phyloP scores from a whole-genome alignment of 805 yeast genomes.

The Pachysolen tannophilus region DNA sequence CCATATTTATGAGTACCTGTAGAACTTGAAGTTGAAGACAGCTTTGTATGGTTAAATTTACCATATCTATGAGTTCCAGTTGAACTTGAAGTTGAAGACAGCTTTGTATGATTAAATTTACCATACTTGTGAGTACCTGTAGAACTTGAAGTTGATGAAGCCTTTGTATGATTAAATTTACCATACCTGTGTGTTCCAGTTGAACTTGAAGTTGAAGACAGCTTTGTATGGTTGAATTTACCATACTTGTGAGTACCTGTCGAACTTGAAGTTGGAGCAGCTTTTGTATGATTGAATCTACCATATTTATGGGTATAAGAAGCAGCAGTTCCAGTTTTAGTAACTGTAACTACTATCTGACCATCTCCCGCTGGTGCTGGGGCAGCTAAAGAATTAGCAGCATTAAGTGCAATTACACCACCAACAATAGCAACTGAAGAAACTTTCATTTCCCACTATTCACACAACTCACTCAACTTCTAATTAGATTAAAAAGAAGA shows the following conservation, averaged over 20 bases:
- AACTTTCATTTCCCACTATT: slow-evolving; percentile 6
- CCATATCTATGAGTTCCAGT: slow-evolving; percentile 51
- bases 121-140: slow-evolving; percentile 38
- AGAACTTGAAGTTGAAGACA: slow-evolving; percentile 20
- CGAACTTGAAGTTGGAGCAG: slow-evolving; percentile 22
- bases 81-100: slow-evolving; percentile 21
- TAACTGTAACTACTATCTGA: slow-evolving; percentile 7
- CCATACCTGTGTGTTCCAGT: slow-evolving; percentile 51
- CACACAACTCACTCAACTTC: no score
- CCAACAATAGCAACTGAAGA: slow-evolving; percentile 5
- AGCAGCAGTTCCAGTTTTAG: slow-evolving; percentile 33
- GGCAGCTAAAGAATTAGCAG: slow-evolving; percentile 4
- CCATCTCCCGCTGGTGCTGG: background rate
- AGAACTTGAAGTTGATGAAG: slow-evolving; percentile 21
- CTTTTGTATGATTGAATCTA: slow-evolving; percentile 40
- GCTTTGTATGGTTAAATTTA: slow-evolving; percentile 41
- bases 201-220: slow-evolving; percentile 22
- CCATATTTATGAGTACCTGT: slow-evolving; percentile 38
- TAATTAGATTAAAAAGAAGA: no score
- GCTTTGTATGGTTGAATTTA: slow-evolving; percentile 38
- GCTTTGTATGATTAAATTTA: slow-evolving; percentile 40
- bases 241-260: slow-evolving; percentile 51
- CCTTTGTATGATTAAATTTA: slow-evolving; percentile 40
- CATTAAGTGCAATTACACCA: slow-evolving; percentile 7
- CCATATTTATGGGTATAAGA: slow-evolving; percentile 50